Percentiles rank a stretch among this genome's conserved stretches.
Evolutionary conservation across 2,329 filamentous ascomycete genomes (phyloP).

Genomic region (Dactylellina haptotyla): DNA sequence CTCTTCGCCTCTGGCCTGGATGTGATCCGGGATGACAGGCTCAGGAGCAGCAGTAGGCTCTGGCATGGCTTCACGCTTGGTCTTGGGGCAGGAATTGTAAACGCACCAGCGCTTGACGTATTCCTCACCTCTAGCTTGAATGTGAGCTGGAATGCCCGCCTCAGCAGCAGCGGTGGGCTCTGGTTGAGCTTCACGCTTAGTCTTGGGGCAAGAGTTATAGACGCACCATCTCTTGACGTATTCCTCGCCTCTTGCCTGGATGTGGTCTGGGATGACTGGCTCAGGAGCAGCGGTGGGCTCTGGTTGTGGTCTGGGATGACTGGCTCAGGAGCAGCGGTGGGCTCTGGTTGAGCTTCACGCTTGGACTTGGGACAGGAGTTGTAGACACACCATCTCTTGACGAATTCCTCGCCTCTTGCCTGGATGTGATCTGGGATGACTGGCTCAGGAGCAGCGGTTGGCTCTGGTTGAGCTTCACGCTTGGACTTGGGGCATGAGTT

Average conservation of each 20-base stretch:
- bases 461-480: neutral
- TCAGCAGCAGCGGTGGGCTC: neutral
- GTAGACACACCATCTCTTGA: neutral
- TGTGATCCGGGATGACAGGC: no score
- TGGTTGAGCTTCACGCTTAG: neutral
- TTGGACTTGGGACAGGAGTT: neutral
- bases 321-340: neutral
- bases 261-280: no score
- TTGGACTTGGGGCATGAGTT: constrained; percentile 11
- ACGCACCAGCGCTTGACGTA: constrained; percentile 6
- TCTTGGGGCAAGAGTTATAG: neutral
- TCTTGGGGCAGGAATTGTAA: constrained; percentile 9
- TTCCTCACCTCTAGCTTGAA: neutral
- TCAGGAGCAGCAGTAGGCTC: neutral
- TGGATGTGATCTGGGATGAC: no score
- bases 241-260: neutral
- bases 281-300: neutral
- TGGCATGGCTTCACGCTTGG: constrained; percentile 1
- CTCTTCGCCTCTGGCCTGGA: neutral
- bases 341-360: neutral
- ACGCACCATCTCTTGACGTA: neutral
- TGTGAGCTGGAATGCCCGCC: neutral
- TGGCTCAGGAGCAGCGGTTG: neutral
- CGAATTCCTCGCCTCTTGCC: neutral
- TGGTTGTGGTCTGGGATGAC: constrained; percentile 2